These are phyloP conservation scores for Trichophaea hybrida DNA, from an alignment of 2,329 filamentous ascomycete species.

Conservation along the genomic window DNA sequence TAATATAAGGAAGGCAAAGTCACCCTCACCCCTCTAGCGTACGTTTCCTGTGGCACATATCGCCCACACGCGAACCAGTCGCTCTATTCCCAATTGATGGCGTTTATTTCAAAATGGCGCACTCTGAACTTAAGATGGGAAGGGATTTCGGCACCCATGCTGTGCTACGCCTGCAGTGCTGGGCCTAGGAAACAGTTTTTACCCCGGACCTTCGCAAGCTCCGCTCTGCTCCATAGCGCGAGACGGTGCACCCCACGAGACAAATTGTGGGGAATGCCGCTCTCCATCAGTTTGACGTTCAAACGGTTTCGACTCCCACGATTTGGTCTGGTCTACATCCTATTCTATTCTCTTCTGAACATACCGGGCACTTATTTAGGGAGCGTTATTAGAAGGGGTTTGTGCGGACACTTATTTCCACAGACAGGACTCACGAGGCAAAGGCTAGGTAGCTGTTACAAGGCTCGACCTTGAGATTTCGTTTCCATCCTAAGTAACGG, in stretches of 20 bases:
- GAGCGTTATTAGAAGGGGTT: neutral
- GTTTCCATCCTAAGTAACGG: neutral
- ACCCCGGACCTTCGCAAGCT: neutral
- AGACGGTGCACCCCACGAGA: neutral
- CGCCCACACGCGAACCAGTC: neutral
- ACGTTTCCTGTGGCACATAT: neutral
- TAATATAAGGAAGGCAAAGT: slow-evolving; percentile 1
- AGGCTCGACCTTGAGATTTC: neutral
- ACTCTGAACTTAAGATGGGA: neutral
- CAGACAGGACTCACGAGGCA: neutral
- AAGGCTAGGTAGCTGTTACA: neutral
- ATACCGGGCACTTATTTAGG: neutral
- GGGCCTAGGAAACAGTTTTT: neutral
- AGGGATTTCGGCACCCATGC: neutral
- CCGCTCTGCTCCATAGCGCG: neutral
- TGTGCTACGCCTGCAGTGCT: neutral
- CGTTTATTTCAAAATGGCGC: neutral
- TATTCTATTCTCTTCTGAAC: neutral
- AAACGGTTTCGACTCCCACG: neutral
- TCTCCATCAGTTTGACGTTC: no score
- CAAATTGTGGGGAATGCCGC: neutral
- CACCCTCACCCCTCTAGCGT: neutral
- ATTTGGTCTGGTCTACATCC: neutral
- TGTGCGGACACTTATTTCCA: no score
- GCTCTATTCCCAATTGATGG: neutral